These are phyloP conservation scores for Chimonanthus praecox DNA, from an alignment of 164 flowering plant genomes.

Conservation along the genomic window DNA sequence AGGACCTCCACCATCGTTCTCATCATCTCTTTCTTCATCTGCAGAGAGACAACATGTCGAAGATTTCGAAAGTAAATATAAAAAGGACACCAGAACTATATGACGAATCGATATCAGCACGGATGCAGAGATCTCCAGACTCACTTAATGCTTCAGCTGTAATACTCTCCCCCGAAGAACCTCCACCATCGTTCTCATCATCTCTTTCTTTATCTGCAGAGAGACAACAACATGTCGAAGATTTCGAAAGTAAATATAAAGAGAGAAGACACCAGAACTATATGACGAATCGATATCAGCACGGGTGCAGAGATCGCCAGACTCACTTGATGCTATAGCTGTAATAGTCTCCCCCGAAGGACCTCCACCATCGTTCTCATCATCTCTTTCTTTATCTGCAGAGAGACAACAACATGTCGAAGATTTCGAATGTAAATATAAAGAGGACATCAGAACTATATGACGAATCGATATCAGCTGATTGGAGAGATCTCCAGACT, in stretches of 20 bases:
- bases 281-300: too few species aligned
- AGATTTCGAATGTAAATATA: too few species aligned
- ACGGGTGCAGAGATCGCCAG: too few species aligned
- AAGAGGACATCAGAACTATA: too few species aligned
- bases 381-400: background rate
- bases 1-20: too few species aligned
- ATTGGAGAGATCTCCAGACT: too few species aligned
- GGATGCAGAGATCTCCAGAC: background rate
- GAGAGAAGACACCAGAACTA: too few species aligned
- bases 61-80: too few species aligned
- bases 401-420: background rate
- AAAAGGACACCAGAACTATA: background rate
- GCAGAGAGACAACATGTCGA: background rate
- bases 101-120: background rate
- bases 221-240: background rate
- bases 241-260: too few species aligned
- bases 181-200: background rate
- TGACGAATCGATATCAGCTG: too few species aligned
- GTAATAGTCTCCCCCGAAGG: too few species aligned
- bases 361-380: background rate
- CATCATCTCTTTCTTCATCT: background rate
- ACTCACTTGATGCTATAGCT: too few species aligned
- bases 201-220: background rate
- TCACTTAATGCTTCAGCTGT: background rate
- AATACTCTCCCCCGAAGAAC: background rate